phyloP scores from a whole-genome alignment of 75 land plant species.

The Larix kaempferi region DNA sequence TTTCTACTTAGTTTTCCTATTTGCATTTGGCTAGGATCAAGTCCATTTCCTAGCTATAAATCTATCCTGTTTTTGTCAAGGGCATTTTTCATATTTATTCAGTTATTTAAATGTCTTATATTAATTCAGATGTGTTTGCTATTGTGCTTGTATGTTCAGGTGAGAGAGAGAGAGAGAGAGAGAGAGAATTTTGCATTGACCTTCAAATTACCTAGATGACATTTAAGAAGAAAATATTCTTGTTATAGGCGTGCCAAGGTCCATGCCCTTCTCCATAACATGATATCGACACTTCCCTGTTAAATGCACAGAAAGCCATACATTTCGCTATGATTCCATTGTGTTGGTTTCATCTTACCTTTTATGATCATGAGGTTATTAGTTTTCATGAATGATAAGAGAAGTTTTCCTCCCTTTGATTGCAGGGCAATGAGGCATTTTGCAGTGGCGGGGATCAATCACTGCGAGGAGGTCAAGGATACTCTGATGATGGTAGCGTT shows the following conservation, averaged over 20 bases:
- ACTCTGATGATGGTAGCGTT: constrained; percentile 75
- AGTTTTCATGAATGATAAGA: neutral
- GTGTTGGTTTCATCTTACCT: neutral
- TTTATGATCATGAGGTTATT: neutral
- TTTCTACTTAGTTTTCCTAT: too few relatives aligned
- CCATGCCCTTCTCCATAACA: neutral
- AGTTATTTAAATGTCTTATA: too few relatives aligned
- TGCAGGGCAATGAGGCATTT: constrained; percentile 87
- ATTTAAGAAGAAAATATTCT: too few relatives aligned
- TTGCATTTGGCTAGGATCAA: too few relatives aligned
- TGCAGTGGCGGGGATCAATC: constrained; percentile 98
- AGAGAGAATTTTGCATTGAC: too few relatives aligned
- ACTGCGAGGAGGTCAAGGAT: constrained; percentile 75
- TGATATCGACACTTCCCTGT: neutral
- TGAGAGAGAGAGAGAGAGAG: too few relatives aligned
- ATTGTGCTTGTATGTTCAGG: too few relatives aligned
- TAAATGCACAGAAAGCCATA: neutral
- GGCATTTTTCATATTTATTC: too few relatives aligned
- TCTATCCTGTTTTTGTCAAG: too few relatives aligned
- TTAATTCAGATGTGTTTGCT: too few relatives aligned
- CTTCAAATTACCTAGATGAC: too few relatives aligned
- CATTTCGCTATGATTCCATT: neutral
- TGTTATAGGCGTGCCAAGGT: neutral
- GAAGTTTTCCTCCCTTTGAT: neutral
- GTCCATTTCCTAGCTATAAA: too few relatives aligned